Base-by-base conservation (phyloP, 805 yeast genomes). In the Blastobotrys terrestris region DNA sequence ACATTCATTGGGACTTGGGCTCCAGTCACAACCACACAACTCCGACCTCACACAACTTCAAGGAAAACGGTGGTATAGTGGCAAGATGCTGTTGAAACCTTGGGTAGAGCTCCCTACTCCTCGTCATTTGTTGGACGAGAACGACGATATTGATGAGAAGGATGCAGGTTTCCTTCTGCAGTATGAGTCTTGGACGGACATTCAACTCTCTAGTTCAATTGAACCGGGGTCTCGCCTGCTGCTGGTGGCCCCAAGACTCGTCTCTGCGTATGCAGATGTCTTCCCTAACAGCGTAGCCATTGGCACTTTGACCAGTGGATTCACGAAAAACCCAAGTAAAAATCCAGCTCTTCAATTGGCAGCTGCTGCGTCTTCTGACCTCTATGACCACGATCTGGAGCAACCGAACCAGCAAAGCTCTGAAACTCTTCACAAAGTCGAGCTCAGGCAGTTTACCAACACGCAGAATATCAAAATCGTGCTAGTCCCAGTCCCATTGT, bases 111-210 rank as follows among this genome's bases (percentile, higher is more conserved):
- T 66, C 46, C 76, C 74, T 35, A 67, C 75, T n/a, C 77, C 80
- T 16, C 76, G 85, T 55, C 83, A 81, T 62, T 56, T 73, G 6
- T 60, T 80, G 22, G 78, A 75, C 46, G 80, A 77, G 46, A 76
- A 70, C 7, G 68, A 62, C 13, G 69, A 62, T 42, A 63, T 64
- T 39, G 59, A 52, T 7, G 52, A 44, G 6, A 44, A 50, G 15
- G 57, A 52, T 16, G 55, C 53, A 8, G 51, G 46, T 6, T 45
- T 49, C 22, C 39, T 51, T 7, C 53, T 51, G 22, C 39, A 20
- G 22, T 53, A 46, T 46, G 39, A 52, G 19, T 46, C 58, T 6
- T 58, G 60, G 60, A 54, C 62, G 2, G 50, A 44, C 19, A 42
- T 57, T 1, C 15, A 43, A 7, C 31, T 50, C 14, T 39, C 18